These are phyloP conservation scores for Citrus hindsii DNA, from an alignment of 345 rosid genomes.

Conservation along the genomic window DNA sequence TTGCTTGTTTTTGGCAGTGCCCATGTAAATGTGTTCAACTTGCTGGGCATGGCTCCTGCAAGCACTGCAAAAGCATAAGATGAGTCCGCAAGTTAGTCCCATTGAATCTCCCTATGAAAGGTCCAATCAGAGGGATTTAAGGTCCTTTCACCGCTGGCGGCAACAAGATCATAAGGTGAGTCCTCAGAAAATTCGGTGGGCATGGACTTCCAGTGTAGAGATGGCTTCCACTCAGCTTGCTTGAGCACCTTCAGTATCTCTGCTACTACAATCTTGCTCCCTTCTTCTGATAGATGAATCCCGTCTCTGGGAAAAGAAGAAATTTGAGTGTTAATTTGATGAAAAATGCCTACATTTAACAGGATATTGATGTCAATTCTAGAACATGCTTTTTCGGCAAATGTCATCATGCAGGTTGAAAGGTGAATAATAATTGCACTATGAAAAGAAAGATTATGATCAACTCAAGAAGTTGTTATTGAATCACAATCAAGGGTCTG, in stretches of 20 bases:
- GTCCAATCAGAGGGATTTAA: slow-evolving; percentile 87
- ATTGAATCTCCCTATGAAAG: slow-evolving; percentile 64
- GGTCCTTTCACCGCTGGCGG: slow-evolving; percentile 71
- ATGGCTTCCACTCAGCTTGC: slow-evolving; percentile 84
- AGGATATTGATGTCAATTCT: not conserved
- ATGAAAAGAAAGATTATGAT: not conserved
- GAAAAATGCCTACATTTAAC: not conserved
- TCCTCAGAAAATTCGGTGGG: slow-evolving; percentile 79
- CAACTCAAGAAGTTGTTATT: not conserved
- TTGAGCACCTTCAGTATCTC: slow-evolving; percentile 79
- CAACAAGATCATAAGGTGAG: slow-evolving; percentile 72
- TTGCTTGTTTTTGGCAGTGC: not conserved
- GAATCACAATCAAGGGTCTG: not conserved
- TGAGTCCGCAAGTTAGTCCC: slow-evolving; percentile 44
- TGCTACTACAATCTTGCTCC: slow-evolving; percentile 78
- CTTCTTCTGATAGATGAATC: slow-evolving; percentile 79
- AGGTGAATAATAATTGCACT: not conserved
- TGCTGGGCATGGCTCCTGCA: not conserved
- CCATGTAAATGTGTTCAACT: not conserved
- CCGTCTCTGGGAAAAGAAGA: slow-evolving; percentile 57
- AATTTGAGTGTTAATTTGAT: not conserved
- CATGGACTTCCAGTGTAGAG: slow-evolving; percentile 90
- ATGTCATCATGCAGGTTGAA: not conserved
- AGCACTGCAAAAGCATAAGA: not conserved
- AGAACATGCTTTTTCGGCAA: not conserved